Conservation (phyloP, 148 eudicot species). For the Fagopyrum esculentum region DNA sequence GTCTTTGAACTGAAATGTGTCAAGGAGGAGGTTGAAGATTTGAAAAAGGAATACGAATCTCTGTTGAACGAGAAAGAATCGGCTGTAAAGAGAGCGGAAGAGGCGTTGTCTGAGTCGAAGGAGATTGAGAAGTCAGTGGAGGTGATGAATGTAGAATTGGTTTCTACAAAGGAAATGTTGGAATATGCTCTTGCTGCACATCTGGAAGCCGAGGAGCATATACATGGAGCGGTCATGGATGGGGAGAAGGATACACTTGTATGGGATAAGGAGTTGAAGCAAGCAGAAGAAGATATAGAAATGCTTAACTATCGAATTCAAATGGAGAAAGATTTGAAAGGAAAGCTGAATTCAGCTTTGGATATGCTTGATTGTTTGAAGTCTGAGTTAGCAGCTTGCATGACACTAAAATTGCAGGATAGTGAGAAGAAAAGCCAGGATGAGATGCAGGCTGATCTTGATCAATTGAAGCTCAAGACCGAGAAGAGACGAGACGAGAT, state of each 20-base stretch:
- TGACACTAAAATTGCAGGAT: constrained; percentile 50
- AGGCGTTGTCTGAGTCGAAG: constrained; percentile 44
- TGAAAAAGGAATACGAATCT: constrained; percentile 39
- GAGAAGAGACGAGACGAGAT: constrained; percentile 64
- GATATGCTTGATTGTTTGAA: constrained; percentile 48
- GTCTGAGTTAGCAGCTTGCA: constrained; percentile 30
- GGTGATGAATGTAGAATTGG: constrained; percentile 61
- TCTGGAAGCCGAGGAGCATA: constrained; percentile 83
- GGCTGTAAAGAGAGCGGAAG: constrained; percentile 58
- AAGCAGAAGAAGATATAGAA: constrained; percentile 65
- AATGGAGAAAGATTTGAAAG: constrained; percentile 52
- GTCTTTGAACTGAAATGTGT: constrained; percentile 44
- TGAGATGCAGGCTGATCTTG: constrained; percentile 20
- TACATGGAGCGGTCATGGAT: constrained; percentile 73
- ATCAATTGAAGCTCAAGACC: constrained; percentile 57
- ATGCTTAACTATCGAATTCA: constrained; percentile 43
- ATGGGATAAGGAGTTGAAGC: constrained; percentile 73
- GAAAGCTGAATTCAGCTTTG: constrained; percentile 47
- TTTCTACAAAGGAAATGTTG: constrained; percentile 51
- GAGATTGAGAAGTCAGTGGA: constrained; percentile 77
- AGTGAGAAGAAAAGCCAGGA: constrained; percentile 34
- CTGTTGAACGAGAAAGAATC: constrained; percentile 48
- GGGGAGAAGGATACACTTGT: constrained; percentile 51
- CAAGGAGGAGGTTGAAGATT: constrained; percentile 39
- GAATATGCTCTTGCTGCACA: constrained; percentile 70